Evolutionary conservation across 2,329 filamentous ascomycete species (phyloP).

Genomic region (Diaporthe nobilis): DNA sequence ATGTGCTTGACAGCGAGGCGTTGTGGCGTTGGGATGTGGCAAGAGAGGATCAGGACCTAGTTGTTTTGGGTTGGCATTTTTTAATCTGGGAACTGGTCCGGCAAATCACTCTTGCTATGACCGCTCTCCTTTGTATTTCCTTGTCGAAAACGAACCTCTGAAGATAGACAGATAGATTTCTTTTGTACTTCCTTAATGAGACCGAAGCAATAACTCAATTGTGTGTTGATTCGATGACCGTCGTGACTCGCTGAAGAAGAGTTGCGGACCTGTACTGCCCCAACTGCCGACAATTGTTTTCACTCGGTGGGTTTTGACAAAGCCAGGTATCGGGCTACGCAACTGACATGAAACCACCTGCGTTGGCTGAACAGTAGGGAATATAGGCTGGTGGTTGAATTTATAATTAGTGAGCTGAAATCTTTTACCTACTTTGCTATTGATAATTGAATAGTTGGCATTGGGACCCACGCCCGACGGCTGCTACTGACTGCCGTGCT

Average conservation of each 20-base stretch:
- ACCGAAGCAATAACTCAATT: slow-evolving; percentile 17
- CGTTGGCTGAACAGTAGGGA: background rate
- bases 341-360: background rate
- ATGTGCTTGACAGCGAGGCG: slow-evolving; percentile 13
- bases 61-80: background rate
- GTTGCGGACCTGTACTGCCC: background rate
- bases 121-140: background rate
- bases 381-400: background rate
- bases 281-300: background rate
- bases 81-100: background rate
- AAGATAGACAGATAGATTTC: slow-evolving; percentile 1
- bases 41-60: background rate
- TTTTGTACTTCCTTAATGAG: background rate
- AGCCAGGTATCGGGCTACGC: background rate
- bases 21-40: slow-evolving; percentile 1
- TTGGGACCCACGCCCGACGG: background rate
- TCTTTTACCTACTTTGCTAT: background rate
- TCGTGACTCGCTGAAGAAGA: background rate
- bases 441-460: background rate
- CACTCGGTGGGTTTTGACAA: background rate
- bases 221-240: background rate
- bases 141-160: background rate
- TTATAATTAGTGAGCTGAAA: background rate
- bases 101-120: background rate
- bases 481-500: background rate